phyloP scores from a whole-genome alignment of 106 monocot species.

The Platanthera zijinensis region DNA sequence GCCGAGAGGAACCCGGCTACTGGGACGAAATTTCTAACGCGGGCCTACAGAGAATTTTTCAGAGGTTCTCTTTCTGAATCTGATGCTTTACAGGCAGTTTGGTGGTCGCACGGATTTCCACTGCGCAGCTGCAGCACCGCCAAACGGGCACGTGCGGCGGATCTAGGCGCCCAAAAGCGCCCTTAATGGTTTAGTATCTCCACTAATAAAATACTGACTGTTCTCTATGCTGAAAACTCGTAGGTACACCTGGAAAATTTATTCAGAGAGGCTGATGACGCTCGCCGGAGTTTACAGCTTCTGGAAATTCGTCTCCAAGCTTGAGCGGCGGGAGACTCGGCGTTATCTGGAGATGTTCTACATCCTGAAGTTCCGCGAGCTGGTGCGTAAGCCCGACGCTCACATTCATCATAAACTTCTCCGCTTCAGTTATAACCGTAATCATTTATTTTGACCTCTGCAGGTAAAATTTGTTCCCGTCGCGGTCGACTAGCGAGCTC shows the following conservation, averaged over 20 bases:
- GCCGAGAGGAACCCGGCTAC: conserved; percentile 42
- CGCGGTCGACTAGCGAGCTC: background rate
- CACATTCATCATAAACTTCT: background rate
- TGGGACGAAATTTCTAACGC: conserved; percentile 56
- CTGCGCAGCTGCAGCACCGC: too few species aligned
- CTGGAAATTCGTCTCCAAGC: conserved; percentile 92
- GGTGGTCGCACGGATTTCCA: too few species aligned
- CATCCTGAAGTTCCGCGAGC: conserved; percentile 81
- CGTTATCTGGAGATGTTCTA: conserved; percentile 97
- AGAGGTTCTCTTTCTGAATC: conserved; percentile 34
- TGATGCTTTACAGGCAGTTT: too few species aligned
- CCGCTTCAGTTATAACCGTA: background rate
- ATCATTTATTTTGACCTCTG: background rate
- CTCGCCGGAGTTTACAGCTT: conserved; percentile 89
- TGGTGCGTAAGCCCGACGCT: conserved; percentile 33
- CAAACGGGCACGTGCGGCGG: too few species aligned
- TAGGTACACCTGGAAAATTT: conserved; percentile 97
- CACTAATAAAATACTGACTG: too few species aligned
- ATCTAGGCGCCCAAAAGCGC: too few species aligned
- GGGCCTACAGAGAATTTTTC: conserved; percentile 59
- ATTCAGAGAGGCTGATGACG: conserved; percentile 91
- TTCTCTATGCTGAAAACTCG: background rate
- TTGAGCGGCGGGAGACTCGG: conserved; percentile 83
- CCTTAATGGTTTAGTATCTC: background rate
- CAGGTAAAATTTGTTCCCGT: conserved; percentile 5